Evolutionary conservation across 2,329 filamentous ascomycete species (phyloP), one percentile per base, ranked within the genome.

Genomic region (Helminthosporium solani): DNA sequence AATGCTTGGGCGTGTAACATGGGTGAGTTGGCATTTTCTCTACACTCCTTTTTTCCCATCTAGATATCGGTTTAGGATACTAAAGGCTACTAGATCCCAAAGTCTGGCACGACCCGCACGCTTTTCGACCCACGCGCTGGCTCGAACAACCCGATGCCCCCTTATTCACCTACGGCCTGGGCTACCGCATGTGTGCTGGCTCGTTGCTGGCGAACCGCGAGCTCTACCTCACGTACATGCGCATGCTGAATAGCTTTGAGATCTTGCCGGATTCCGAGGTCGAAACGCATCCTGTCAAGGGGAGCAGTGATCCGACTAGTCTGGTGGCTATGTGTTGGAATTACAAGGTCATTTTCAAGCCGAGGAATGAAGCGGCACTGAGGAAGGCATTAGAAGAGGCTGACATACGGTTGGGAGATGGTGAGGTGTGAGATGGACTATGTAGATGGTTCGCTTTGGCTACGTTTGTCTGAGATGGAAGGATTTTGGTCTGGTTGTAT

Each of bases 1-100:
- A 87, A 86, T 47, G 80, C 82, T 0, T 86, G 82, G 83, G 82
- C 82, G 2, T 86, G 83, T 57, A 86, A 86, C 50, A 84, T 84
- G 80, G 82, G 81, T 82, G 69, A 59, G 74, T 64, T 38, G n/a
- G 27, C 7, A 23, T 19, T 8, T 27, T 20, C 18, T 20, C 2
- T 36, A 11, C 34, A 20, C 19, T 27, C 35, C 19, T 40, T 19
- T 40, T 40, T 25, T 40, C 14, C 23, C 6, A 8, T 21, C 20
- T 5, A 21, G 6, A 25, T 9, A 25, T 34, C 11, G 2, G n/a
- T n/a, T n/a, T n/a, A n/a, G n/a, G 2, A 41, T 9, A 16, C 20
- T 52, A 38, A 52, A 28, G 33, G 14, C 45, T 3, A 12, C 7
- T 33, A 66, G 80, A 84, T 57, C 69, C 75, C 0, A 73, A 75